Evolutionary conservation across 192 early-diverging fungal genomes (phyloP), one percentile per base, ranked within the genome.

Genomic region (Fimicolochytrium jonesii): DNA sequence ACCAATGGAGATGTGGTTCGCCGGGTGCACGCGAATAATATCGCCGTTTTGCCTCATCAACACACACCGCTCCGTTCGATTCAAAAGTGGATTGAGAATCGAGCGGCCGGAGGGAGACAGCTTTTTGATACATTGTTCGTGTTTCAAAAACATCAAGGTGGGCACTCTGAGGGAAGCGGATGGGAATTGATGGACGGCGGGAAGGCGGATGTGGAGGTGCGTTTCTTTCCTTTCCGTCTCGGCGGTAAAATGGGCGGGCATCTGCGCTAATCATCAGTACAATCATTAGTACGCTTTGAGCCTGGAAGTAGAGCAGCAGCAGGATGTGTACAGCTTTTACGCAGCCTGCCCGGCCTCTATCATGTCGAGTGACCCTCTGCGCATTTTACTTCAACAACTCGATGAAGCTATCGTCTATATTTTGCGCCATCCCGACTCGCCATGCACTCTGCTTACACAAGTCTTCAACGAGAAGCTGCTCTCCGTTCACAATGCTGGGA

Each of bases 1-100:
- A 37, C 64, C 18, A 60, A 60, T 30, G 10, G 2, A 6, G 41
- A 55, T 17, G 13, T 64, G n/a, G 34, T 55, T 9, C 31, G 20
- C 3, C 6, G 15, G 13, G 17, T 55, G 10, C 64, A 66, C 30
- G 15, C 15, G 10, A n/a, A 10, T 10, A 66, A 66, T 30, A 49
- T 66, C n/a, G 56, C 20, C 7, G 15, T 25, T 39, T 31, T 64
- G 17, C 9, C 54, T 2, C 47, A 48, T 36, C 64, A 66, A 6
- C 64, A 66, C n/a, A 66, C 64, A 11, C 64, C 64, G n/a, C 37
- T 66, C n/a, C 31, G 49, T 13, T 35, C 22, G 20, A 59, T 66
- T 30, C 25, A 28, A 22, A 60, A 60, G 34, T 64, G 49, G 61
- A 37, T 29, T 5, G 23, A 48, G 23, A 25, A 48, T 18, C n/a